Evolutionary conservation across 805 yeast genomes (phyloP), one percentile per base, ranked within the genome.

Genomic region (Brettanomyces bruxellensis): DNA sequence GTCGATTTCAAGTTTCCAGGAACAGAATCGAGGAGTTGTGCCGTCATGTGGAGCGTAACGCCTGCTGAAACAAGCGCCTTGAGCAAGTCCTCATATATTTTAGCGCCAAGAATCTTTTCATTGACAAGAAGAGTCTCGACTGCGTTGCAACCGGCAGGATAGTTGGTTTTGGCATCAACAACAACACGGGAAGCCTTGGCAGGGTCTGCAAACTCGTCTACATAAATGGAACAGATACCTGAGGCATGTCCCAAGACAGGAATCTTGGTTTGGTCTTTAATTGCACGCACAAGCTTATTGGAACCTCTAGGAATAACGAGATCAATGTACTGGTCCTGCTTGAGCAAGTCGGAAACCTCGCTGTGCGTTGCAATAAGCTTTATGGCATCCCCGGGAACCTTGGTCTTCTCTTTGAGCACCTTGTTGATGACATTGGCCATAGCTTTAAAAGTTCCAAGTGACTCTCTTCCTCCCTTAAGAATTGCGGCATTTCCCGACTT

Each of bases 91-190:
- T 43, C 42, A 44, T 52, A 54, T 18, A 39, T 34, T 11, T 44
- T 44, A n/a, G 46, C 49, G 2, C 61, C 50, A 2, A 70, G 51
- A 53, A 62, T 62, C 48, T 54, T 59, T 44, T 71, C 66, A 63
- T 83, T 75, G 41, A 95, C 66, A 47, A 93, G 72, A 30, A 93
- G 65, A 34, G 93, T 87, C 65, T 93, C 99, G 46, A 79, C 91
- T 6, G 99, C 97, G 62, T 93, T 93, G 66, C 99, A 93, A n/a
- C 96, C 99, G 11, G 99, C 99, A 43, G 98, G 97, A 62, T 93
- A 93, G 64, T 89, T 90, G 0, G 96, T 88, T 66, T 93, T 93
- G 4, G 96, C 76, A 65, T 93, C 99, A 25, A 87, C 76, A 4
- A 80, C 72, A 30, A 93, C 78, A 47, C 78, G 77, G 34, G 75